Evolutionary conservation across 2,329 filamentous ascomycete genomes (phyloP).

Genomic region (Fusarium transvaalense): DNA sequence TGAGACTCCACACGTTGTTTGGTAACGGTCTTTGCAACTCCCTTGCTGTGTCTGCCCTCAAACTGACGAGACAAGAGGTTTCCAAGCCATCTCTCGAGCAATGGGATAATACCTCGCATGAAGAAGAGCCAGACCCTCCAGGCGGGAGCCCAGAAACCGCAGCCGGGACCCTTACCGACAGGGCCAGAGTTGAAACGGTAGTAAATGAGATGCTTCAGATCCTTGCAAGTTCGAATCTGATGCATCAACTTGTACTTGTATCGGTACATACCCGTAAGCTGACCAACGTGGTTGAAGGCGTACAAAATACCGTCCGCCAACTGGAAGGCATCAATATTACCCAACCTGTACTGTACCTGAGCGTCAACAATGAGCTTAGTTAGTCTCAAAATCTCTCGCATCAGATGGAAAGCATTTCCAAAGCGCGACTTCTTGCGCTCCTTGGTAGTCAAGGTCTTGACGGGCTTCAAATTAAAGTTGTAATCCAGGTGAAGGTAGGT

Average conservation of each 20-base stretch:
- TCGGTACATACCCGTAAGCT: slow-evolving; percentile 98
- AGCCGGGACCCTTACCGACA: slow-evolving; percentile 96
- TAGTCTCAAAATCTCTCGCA: slow-evolving; percentile 95
- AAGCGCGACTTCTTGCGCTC: slow-evolving; percentile 99
- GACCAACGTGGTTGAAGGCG: slow-evolving; percentile 98
- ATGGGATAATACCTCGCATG: slow-evolving; percentile 96
- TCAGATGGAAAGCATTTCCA: slow-evolving; percentile 98
- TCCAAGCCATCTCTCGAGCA: slow-evolving; percentile 96
- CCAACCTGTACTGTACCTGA: slow-evolving; percentile 96
- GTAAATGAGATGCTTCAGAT: slow-evolving; percentile 98
- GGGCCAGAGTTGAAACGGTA: slow-evolving; percentile 98
- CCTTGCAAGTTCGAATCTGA: slow-evolving; percentile 98
- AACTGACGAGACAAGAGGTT: slow-evolving; percentile 98
- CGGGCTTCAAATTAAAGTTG: slow-evolving; percentile 99
- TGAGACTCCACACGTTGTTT: slow-evolving; percentile 99
- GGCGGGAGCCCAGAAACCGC: slow-evolving; percentile 98
- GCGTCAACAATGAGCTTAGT: slow-evolving; percentile 99
- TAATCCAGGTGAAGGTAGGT: slow-evolving; percentile 99
- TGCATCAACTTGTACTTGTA: slow-evolving; percentile 99
- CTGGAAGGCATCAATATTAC: slow-evolving; percentile 99
- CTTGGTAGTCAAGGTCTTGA: slow-evolving; percentile 98
- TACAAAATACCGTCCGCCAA: slow-evolving; percentile 99
- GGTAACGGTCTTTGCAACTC: slow-evolving; percentile 98
- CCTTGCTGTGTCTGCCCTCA: slow-evolving; percentile 97
- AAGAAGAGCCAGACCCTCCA: slow-evolving; percentile 99